A percentile compares a stretch with the other conserved stretches of the same genome.
Conservation (phyloP, 768 basidiomycete species). For the Pleurotus tuoliensis region DNA sequence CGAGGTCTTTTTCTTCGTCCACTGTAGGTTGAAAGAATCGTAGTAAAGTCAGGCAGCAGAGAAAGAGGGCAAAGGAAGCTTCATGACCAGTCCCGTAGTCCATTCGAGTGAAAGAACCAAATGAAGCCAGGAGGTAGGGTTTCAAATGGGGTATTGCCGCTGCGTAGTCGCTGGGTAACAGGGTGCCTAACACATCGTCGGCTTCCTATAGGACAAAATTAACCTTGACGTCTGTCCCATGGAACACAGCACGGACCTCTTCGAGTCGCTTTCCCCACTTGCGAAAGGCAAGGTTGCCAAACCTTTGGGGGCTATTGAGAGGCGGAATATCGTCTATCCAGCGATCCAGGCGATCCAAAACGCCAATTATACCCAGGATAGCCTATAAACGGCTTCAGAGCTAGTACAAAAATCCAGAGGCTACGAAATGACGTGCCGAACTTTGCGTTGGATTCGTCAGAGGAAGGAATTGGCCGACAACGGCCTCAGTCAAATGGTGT, state of each 20-base stretch:
- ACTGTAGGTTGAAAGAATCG: conserved; percentile 57
- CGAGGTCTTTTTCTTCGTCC: conserved; percentile 58
- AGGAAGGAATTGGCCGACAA: conserved; percentile 62
- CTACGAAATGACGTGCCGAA: conserved; percentile 24
- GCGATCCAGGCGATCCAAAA: conserved; percentile 62
- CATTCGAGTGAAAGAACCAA: conserved; percentile 87
- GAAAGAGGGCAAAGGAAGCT: conserved; percentile 77
- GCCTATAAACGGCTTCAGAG: conserved; percentile 31
- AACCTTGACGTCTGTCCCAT: no score
- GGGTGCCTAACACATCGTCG: conserved; percentile 41
- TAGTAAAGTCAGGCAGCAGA: conserved; percentile 67
- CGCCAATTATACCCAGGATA: conserved; percentile 38
- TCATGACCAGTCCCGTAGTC: conserved; percentile 99
- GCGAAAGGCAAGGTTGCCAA: conserved; percentile 89
- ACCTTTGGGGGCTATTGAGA: conserved; percentile 71
- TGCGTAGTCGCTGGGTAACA: conserved; percentile 44
- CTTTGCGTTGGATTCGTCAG: conserved; percentile 27
- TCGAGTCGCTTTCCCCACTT: conserved; percentile 78
- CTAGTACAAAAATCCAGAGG: neutral
- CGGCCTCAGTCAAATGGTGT: conserved; percentile 70
- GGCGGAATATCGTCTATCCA: conserved; percentile 87
- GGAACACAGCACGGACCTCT: conserved; percentile 44
- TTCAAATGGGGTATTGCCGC: conserved; percentile 59
- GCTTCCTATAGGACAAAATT: conserved; percentile 38
- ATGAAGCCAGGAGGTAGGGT: conserved; percentile 78